A percentile compares a stretch with the other conserved stretches of the same genome.
Conservation (phyloP, 2,329 filamentous ascomycete species). For the Dactylellina sp. region DNA sequence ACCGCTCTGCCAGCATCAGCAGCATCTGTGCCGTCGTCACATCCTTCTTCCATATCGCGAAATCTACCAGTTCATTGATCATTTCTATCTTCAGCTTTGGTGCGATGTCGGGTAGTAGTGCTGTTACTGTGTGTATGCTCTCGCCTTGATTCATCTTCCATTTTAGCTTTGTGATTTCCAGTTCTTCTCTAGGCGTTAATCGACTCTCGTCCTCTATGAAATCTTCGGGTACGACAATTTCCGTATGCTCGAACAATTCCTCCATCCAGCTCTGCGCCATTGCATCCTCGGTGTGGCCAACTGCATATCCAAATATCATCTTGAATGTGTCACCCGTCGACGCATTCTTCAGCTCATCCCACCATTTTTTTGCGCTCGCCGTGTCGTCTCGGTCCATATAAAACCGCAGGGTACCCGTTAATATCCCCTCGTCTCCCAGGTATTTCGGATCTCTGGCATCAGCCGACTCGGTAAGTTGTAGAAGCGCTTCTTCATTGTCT, state of each 20-base stretch:
- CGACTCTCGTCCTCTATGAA: neutral
- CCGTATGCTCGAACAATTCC: constrained; percentile 38
- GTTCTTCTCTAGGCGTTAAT: constrained; percentile 30
- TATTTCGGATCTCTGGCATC: constrained; percentile 31
- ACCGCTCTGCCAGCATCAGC: constrained; percentile 74
- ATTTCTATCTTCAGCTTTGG: constrained; percentile 74
- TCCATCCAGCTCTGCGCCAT: constrained; percentile 41
- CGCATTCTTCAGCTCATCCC: constrained; percentile 39
- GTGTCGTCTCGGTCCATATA: constrained; percentile 54
- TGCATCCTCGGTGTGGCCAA: constrained; percentile 36
- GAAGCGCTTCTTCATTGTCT: constrained; percentile 44
- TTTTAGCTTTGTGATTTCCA: constrained; percentile 49
- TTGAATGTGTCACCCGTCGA: constrained; percentile 39
- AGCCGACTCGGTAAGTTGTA: constrained; percentile 37
- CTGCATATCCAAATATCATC: constrained; percentile 51
- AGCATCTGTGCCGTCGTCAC: constrained; percentile 79
- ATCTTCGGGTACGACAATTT: constrained; percentile 28
- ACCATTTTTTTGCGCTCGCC: constrained; percentile 49
- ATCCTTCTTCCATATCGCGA: constrained; percentile 77
- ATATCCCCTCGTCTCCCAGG: constrained; percentile 40
- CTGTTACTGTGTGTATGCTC: constrained; percentile 35
- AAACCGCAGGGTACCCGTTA: constrained; percentile 41
- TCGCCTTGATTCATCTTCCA: constrained; percentile 51
- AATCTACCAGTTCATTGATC: constrained; percentile 80
- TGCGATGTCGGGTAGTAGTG: constrained; percentile 75